phyloP scores from a whole-genome alignment of 2,329 filamentous ascomycete genomes.

The Fusarium tjaetaba region DNA sequence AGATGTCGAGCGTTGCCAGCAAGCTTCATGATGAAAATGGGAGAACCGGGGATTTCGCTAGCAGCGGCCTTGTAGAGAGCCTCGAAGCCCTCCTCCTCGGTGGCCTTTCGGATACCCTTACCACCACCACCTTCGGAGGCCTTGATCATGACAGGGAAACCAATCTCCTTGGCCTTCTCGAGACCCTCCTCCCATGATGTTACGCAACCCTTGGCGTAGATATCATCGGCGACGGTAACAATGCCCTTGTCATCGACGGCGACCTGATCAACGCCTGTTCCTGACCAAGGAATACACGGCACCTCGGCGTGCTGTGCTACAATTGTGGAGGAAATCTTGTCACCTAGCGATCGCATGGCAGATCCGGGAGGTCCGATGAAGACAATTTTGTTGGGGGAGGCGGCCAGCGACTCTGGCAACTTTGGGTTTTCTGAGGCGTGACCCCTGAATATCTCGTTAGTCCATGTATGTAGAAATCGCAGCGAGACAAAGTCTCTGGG shows the following conservation, averaged over 20 bases:
- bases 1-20: slow-evolving; percentile 95
- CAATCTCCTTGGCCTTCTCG: slow-evolving; percentile 85
- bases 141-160: slow-evolving; percentile 99
- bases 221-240: slow-evolving; percentile 86
- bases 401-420: slow-evolving; percentile 93
- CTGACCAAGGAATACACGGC: slow-evolving; percentile 99
- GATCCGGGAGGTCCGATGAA: slow-evolving; percentile 98
- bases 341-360: slow-evolving; percentile 97
- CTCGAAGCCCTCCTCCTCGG: slow-evolving; percentile 84
- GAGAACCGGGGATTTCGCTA: slow-evolving; percentile 96
- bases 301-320: slow-evolving; percentile 97
- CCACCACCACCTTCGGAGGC: slow-evolving; percentile 99
- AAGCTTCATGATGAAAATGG: slow-evolving; percentile 99
- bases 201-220: slow-evolving; percentile 93
- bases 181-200: slow-evolving; percentile 90
- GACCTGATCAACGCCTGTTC: slow-evolving; percentile 87
- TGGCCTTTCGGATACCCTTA: slow-evolving; percentile 98
- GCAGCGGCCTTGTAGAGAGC: slow-evolving; percentile 93
- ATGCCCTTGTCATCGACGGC: slow-evolving; percentile 82
- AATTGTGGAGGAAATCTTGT: slow-evolving; percentile 99
- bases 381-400: slow-evolving; percentile 97
- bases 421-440: slow-evolving; percentile 99
- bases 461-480: slow-evolving; percentile 5
- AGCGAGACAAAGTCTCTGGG: background rate
- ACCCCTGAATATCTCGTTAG: slow-evolving; percentile 71